Evolutionary conservation across 2,329 filamentous ascomycete genomes (phyloP).

Genomic region (Colletotrichum noveboracense): DNA sequence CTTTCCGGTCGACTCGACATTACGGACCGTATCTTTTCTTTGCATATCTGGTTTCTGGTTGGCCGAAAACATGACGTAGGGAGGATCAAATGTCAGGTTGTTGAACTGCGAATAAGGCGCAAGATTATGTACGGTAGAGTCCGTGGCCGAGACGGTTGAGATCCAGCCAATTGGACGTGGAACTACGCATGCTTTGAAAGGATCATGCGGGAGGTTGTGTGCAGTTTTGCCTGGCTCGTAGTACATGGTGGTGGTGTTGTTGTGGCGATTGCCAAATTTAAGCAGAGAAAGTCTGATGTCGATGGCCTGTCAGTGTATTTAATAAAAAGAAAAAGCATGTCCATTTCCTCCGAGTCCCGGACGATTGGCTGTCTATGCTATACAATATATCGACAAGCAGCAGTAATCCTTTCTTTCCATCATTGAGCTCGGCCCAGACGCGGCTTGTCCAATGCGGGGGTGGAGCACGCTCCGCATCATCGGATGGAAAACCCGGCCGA

Average conservation of each 20-base stretch:
- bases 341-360: neutral
- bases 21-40: conserved; percentile 63
- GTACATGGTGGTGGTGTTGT: conserved; percentile 16
- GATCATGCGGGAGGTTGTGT: conserved; percentile 27
- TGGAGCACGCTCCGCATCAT: neutral
- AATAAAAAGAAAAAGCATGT: neutral
- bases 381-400: neutral
- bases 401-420: neutral
- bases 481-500: neutral
- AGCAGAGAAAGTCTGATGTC: neutral
- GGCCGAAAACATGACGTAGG: conserved; percentile 66
- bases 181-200: conserved; percentile 58
- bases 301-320: neutral
- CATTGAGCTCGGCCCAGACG: neutral
- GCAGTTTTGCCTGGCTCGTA: conserved; percentile 25
- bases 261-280: neutral
- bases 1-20: conserved; percentile 58
- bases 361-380: neutral
- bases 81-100: conserved; percentile 67
- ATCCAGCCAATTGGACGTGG: conserved; percentile 70
- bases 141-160: conserved; percentile 53
- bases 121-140: conserved; percentile 51
- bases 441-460: neutral
- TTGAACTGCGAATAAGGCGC: conserved; percentile 68
- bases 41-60: conserved; percentile 54